A percentile compares a stretch with the other conserved stretches of the same genome.
Evolutionary conservation across 2,329 filamentous ascomycete species (phyloP).

Genomic region (Knufia petricola): DNA sequence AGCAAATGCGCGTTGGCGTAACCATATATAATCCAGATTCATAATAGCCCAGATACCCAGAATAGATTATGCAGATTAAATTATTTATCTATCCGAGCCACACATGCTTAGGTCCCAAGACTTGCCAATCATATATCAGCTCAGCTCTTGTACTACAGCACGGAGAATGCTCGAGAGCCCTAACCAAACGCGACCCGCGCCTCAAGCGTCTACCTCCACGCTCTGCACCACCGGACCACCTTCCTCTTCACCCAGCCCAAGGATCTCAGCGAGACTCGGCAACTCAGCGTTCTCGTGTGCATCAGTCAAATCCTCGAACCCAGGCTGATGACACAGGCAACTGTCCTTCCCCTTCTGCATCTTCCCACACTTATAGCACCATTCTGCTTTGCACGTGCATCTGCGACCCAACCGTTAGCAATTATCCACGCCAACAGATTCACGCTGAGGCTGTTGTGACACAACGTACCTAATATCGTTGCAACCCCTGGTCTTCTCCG

Average conservation of each 20-base stretch:
- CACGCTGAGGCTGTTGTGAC: background rate
- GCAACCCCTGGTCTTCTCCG: constrained; percentile 16
- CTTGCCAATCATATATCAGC: too few relatives aligned
- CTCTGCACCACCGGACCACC: too few relatives aligned
- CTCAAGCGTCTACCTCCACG: too few relatives aligned
- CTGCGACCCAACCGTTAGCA: too few relatives aligned
- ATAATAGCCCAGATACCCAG: background rate
- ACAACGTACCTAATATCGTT: constrained; percentile 14
- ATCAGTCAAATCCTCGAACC: background rate
- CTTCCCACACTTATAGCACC: constrained; percentile 17
- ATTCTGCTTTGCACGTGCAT: constrained; percentile 16
- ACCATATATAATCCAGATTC: background rate
- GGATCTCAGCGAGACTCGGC: background rate
- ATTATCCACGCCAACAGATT: background rate
- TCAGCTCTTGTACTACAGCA: too few relatives aligned
- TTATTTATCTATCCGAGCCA: too few relatives aligned
- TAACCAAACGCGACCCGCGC: too few relatives aligned
- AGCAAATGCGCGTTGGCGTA: too few relatives aligned
- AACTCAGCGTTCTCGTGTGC: background rate
- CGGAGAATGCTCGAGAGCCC: too few relatives aligned
- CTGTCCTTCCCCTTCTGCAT: background rate
- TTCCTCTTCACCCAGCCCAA: background rate
- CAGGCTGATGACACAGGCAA: background rate
- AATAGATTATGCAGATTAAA: background rate
- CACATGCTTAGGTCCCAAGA: too few relatives aligned